Conservation (phyloP, 1,284 basidiomycete species). For the Papiliotrema laurentii region DNA sequence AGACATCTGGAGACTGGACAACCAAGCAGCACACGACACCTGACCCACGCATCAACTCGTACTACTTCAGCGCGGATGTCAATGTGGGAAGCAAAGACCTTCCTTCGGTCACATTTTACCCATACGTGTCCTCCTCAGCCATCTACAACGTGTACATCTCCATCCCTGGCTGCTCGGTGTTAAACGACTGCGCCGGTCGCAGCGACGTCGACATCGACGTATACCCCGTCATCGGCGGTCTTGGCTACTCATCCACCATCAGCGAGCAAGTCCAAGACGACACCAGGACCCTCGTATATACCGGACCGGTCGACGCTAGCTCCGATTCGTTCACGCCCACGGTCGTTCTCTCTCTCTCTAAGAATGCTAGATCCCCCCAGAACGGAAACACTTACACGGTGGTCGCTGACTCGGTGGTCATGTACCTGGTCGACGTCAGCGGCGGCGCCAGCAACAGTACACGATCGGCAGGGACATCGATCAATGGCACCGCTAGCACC, state of each 20-base stretch:
- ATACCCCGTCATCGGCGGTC: conserved; percentile 65
- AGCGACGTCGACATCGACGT: conserved; percentile 80
- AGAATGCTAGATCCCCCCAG: conserved; percentile 58
- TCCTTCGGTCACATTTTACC: conserved; percentile 81
- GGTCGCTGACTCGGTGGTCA: conserved; percentile 73
- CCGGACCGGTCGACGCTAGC: conserved; percentile 71
- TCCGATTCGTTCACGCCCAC: conserved; percentile 66
- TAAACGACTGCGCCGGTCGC: conserved; percentile 73
- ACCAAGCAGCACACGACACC: conserved; percentile 60
- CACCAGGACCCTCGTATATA: conserved; percentile 63
- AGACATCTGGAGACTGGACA: conserved; percentile 66
- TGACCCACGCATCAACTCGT: conserved; percentile 73
- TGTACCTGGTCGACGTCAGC: conserved; percentile 56
- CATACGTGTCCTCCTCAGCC: conserved; percentile 82
- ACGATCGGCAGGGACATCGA: conserved; percentile 3
- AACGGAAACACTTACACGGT: conserved; percentile 65
- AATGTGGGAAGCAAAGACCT: conserved; percentile 56
- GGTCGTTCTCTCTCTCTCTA: conserved; percentile 64
- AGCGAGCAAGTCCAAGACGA: conserved; percentile 71
- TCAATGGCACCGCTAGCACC: conserved; percentile 11
- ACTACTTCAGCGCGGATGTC: conserved; percentile 67
- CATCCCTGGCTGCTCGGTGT: conserved; percentile 76
- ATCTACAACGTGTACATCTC: conserved; percentile 78
- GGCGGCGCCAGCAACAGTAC: conserved; percentile 18
- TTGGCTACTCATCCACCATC: conserved; percentile 64